Evolutionary conservation across 225 moss, liverwort and hornwort genomes (phyloP).

Genomic region (Antitrichia curtipendula): DNA sequence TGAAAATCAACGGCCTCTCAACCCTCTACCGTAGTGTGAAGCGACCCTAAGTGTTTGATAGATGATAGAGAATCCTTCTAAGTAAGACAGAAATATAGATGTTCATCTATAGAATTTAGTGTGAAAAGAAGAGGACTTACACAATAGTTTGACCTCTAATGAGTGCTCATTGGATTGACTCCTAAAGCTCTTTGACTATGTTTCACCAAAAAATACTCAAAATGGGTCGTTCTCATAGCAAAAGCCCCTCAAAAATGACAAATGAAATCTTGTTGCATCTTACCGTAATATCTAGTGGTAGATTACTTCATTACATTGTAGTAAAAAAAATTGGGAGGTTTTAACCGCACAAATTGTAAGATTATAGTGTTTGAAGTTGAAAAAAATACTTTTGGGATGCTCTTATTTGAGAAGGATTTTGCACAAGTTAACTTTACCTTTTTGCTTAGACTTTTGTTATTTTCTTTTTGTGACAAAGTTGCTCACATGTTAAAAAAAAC

Average conservation of each 20-base stretch:
- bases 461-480: background rate
- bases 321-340: background rate
- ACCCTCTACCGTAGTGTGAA: no score
- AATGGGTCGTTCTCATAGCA: background rate
- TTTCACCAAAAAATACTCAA: background rate
- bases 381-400: background rate
- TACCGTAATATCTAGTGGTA: accelerated
- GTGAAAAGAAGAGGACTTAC: accelerated
- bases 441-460: background rate
- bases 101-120: background rate
- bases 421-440: background rate
- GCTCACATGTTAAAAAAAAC: accelerated
- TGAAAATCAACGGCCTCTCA: no score
- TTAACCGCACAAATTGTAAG: background rate
- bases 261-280: background rate
- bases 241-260: background rate
- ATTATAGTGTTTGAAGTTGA: background rate
- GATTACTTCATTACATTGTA: background rate
- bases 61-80: background rate
- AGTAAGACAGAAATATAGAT: background rate
- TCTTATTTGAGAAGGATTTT: accelerated
- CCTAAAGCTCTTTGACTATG: background rate
- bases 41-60: background rate
- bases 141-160: background rate
- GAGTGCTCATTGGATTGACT: background rate